Percentiles rank a stretch among this genome's conserved stretches.
Conservation (phyloP, 805 yeast genomes). For the Nakazawaea ernobii region DNA sequence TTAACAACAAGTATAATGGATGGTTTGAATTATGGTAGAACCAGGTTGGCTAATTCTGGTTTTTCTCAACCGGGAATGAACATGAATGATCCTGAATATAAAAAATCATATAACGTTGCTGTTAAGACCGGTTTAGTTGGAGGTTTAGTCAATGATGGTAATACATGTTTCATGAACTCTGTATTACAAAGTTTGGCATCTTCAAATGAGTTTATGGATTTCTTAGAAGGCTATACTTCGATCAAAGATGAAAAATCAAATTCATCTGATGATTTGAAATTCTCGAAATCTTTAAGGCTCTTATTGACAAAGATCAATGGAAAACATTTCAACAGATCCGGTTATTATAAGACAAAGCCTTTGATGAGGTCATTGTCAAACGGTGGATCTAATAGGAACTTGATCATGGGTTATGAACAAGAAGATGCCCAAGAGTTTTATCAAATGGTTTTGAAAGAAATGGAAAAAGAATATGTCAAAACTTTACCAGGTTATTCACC, state of each 20-base stretch:
- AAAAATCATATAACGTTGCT: constrained; percentile 28
- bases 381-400: constrained; percentile 72
- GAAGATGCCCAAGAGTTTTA: constrained; percentile 97
- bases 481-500: constrained; percentile 23
- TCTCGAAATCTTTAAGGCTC: constrained; percentile 47
- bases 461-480: constrained; percentile 50
- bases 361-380: constrained; percentile 60
- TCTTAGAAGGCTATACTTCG: constrained; percentile 40
- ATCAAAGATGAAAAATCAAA: neutral
- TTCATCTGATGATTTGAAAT: constrained; percentile 25
- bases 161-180: constrained; percentile 91
- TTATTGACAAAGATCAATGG: constrained; percentile 52
- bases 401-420: constrained; percentile 81
- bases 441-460: constrained; percentile 64
- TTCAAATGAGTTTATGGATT: constrained; percentile 51
- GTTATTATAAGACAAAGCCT: constrained; percentile 55
- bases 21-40: constrained; percentile 16
- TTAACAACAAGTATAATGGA: constrained; percentile 19
- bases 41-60: constrained; percentile 16
- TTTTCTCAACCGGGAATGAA: constrained; percentile 8
- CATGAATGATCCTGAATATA: constrained; percentile 16
- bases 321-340: constrained; percentile 48
- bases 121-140: constrained; percentile 70
- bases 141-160: constrained; percentile 85
- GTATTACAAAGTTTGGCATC: constrained; percentile 82